Evolutionary conservation across 2,329 filamentous ascomycete genomes (phyloP), one percentile per base, ranked within the genome.

Genomic region (Phaeoacremonium minimum): DNA sequence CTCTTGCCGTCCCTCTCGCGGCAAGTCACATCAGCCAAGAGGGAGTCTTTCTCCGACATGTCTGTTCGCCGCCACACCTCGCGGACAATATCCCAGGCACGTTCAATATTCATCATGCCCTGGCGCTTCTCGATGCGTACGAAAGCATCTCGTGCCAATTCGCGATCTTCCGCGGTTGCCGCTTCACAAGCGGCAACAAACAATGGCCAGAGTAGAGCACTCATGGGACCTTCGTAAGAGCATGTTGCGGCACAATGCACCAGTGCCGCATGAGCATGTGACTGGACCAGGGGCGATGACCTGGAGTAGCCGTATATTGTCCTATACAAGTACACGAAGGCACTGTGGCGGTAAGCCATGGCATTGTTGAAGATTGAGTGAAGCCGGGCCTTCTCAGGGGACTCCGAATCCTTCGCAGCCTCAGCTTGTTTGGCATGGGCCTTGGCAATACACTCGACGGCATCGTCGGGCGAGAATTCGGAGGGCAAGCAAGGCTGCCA

Each of bases 141-240:
- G 47, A 83, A 82, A 0, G 73, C 63, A 37, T 61, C 60, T 17
- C 63, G 54, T 4, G 77, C 75, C 14, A 76, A 56, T 6, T 60
- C 61, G 13, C 77, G 61, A 49, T 83, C 77, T 7, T 58, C 61
- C 2, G 53, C 46, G 13, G 52, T 62, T 7, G 64, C 57, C 1
- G 77, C 78, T 52, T 83, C 79, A 49, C 77, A 81, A 2, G 75
- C 69, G 3, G 77, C 73, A 8, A 79, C 76, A 46, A 83, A 83
- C 3, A 83, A 59, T 2, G 79, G 79, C 76, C 78, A 83, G 3
- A 83, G 63, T 22, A 83, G 59, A 3, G 79, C 79, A 2, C 74
- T 70, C 73, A 82, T 80, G 1, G 79, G 79, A 1, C 79, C 77
- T 30, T 61, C 61, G 40, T 73, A 71, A 15, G 58, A 61, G 18